Evolutionary conservation across 257 asterid species (phyloP).

Genomic region (Solanum clarkiae): DNA sequence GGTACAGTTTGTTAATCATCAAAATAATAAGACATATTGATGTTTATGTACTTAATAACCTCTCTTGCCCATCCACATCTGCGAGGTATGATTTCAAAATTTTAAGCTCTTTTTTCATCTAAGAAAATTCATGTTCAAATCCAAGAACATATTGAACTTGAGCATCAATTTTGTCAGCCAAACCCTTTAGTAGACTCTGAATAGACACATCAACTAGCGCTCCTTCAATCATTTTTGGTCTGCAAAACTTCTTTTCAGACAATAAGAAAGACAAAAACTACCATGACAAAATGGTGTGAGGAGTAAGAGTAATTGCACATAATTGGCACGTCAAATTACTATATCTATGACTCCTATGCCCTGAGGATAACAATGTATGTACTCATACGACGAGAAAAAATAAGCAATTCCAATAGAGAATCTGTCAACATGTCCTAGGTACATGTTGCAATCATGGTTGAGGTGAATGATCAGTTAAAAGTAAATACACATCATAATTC

Average conservation of each 20-base stretch:
- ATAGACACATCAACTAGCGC: background rate
- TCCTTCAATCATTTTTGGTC: background rate
- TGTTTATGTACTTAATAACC: too few species aligned
- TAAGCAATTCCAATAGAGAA: too few species aligned
- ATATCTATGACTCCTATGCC: background rate
- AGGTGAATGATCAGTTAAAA: too few species aligned
- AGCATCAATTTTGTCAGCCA: background rate
- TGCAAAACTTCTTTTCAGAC: background rate
- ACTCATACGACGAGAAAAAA: background rate
- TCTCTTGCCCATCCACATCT: background rate
- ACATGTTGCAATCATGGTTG: too few species aligned
- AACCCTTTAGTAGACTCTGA: background rate
- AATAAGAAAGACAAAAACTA: background rate
- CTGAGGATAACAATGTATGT: background rate
- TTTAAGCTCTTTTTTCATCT: background rate
- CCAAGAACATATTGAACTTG: background rate
- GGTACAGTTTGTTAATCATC: too few species aligned
- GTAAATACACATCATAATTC: too few species aligned
- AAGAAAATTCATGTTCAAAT: background rate
- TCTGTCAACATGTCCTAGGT: too few species aligned
- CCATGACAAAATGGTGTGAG: background rate
- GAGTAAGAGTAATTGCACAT: background rate
- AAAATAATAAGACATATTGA: too few species aligned
- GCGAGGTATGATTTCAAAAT: conserved; percentile 2
- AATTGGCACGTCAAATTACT: background rate